Evolutionary conservation across 805 yeast species (phyloP), one percentile per base, ranked within the genome.

Genomic region (Cyberlindnera xylosilytica): DNA sequence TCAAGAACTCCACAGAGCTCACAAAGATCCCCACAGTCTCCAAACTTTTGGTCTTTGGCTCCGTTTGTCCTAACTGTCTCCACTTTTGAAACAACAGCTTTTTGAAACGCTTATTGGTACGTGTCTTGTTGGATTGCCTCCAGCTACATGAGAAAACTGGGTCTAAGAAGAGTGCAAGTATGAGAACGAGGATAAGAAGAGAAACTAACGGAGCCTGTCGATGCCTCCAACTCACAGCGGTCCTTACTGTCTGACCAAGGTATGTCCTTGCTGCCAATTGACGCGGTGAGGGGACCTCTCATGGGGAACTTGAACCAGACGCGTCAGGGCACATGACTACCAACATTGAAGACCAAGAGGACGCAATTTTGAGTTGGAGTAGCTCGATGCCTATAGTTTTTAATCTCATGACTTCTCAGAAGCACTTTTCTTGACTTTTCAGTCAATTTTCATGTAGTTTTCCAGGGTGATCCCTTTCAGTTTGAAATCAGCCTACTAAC

Each of bases 61-160:
- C 19, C 12, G 5, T 17, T 29, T 7, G 30, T 29, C 32, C 13
- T 29, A 29, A 29, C 32, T 29, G 32, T 29, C 32, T 29, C 32
- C 19, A 29, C 13, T 29, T 29, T 16, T 29, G 32, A 29, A 29
- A 29, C 32, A 29, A 29, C 12, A 20, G 27, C 28, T 16, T 15
- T 34, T 43, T 38, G 46, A 38, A 38, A 13, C 46, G 44, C 47
- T 44, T 44, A 44, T 44, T 44, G 47, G 47, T 44, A 37, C 16
- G 47, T 40, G 34, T 23, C 2, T 36, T 28, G 20, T 20, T 15
- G 34, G 19, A n/a, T 20, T 6, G 30, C 13, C 13, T 27, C n/a
- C 19, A 5, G 9, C 39, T 31, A 27, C 39, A 36, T 41, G 39
- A 38, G 31, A 26, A 19, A 23, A 13, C 32, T 23, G 16, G 16